phyloP scores from a whole-genome alignment of 2,329 filamentous ascomycete species.

The Aureobasidium sp. region DNA sequence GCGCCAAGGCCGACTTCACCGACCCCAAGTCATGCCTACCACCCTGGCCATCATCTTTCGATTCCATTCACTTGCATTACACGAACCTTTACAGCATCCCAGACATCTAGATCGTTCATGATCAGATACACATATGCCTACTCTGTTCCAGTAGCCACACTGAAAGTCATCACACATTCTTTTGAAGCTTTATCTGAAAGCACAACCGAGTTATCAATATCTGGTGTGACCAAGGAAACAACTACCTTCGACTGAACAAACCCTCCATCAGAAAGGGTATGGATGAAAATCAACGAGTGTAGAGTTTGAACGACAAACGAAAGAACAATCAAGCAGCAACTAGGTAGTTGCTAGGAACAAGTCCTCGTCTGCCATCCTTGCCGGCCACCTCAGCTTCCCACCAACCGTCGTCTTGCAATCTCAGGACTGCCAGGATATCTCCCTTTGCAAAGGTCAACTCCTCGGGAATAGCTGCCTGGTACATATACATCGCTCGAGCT shows the following conservation, averaged over 20 bases:
- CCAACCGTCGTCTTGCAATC: constrained; percentile 96
- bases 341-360: constrained; percentile 58
- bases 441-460: constrained; percentile 90
- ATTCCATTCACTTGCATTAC: not conserved
- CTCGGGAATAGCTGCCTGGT: constrained; percentile 88
- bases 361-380: constrained; percentile 44
- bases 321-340: not conserved
- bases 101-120: not conserved
- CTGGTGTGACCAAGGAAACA: not conserved
- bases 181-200: not conserved
- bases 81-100: not conserved
- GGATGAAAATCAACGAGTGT: not conserved
- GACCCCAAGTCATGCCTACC: not conserved
- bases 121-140: not conserved
- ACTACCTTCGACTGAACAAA: not conserved
- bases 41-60: not conserved
- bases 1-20: not conserved
- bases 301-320: not conserved
- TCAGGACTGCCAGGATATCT: constrained; percentile 78
- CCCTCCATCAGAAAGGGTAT: not conserved
- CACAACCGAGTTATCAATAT: not conserved
- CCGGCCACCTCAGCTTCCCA: constrained; percentile 95
- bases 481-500: constrained; percentile 93
- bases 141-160: not conserved
- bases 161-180: not conserved